Evolutionary conservation across 179 eudicot genomes (phyloP).

Genomic region (Actinidia arguta): DNA sequence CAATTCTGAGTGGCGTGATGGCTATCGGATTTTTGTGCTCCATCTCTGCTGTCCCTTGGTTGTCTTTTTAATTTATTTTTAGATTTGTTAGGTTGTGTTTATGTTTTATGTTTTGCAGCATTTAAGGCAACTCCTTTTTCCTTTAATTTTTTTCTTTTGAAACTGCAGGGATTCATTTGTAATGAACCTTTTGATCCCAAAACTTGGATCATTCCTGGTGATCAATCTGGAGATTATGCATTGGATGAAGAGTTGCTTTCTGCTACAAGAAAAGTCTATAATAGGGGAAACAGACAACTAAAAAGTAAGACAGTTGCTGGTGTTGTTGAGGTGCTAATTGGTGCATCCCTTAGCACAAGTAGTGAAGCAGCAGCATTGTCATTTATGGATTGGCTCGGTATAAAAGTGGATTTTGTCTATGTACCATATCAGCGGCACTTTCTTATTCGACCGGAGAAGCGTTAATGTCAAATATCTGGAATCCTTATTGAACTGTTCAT

Average conservation of each 20-base stretch:
- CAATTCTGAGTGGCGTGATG: not conserved
- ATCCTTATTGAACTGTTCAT: conserved; percentile 59
- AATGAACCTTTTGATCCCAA: conserved; percentile 73
- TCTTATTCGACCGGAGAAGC: conserved; percentile 42
- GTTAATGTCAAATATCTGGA: conserved; percentile 56
- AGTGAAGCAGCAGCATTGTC: conserved; percentile 77
- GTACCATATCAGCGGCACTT: conserved; percentile 47
- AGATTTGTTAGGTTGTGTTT: not conserved
- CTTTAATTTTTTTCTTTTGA: not conserved
- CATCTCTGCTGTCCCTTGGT: not conserved
- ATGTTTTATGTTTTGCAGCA: not conserved
- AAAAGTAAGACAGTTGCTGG: conserved; percentile 83
- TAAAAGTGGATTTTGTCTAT: conserved; percentile 54
- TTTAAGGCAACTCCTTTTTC: not conserved
- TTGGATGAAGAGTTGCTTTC: conserved; percentile 53
- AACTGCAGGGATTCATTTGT: conserved; percentile 82
- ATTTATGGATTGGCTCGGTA: conserved; percentile 91
- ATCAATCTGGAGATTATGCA: conserved; percentile 26
- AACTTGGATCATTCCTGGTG: conserved; percentile 84
- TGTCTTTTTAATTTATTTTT: not conserved
- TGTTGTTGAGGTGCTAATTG: conserved; percentile 92
- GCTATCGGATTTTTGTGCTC: not conserved
- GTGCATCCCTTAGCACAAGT: conserved; percentile 71
- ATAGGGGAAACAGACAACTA: conserved; percentile 43
- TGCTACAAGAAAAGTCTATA: conserved; percentile 45